Base-by-base conservation (phyloP, 2,329 filamentous ascomycete species). In the Cordyceps militaris region DNA sequence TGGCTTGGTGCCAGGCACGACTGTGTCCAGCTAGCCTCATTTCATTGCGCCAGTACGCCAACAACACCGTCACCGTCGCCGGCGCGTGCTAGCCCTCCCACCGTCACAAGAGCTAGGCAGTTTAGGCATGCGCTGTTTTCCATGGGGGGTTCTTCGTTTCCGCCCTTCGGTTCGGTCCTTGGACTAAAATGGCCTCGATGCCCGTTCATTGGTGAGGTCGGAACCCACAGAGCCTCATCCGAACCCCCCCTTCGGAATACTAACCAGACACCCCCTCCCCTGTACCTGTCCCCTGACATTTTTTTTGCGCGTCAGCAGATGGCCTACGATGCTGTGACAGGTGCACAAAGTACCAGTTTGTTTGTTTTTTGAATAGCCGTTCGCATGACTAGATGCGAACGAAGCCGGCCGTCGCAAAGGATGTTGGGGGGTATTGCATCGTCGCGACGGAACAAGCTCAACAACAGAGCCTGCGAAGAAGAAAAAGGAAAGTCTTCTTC, bases 221-320 rank as follows among this genome's bases (percentile, higher is more conserved):
- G 40, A 54, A 28, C 21, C 51, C 51, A 54, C 51, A 36, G 51
- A 54, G 51, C 51, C 51, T 54, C 51, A 54, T 54, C 51, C 51
- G 19, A 24, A 54, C 51, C 26, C 51, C 40, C 28, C 19, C 28
- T 13, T 16, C 11, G 13, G 16, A 21, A 10, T 14, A 4, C 19
- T 28, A 23, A 13, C 38, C 36, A 44, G 19, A 54, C 51, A 24
- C 40, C 40, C 28, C 38, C 28, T 23, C 13, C 26, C 16, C 24
- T 3, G 13, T 24, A 38, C 19, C 26, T 8, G 7, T 30, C 13
- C 24, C 48, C 47, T 50, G 28, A 32, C n/a, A n/a, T n/a, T n/a
- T n/a, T n/a, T n/a, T 32, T 5, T 10, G 16, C 10, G 14, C 43
- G 43, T 46, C 24, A 30, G 43, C 23, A 11, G n/a, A 28, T 48